These are phyloP conservation scores for Knufia petricola DNA, from an alignment of 2,329 filamentous ascomycete genomes.

Conservation along the genomic window DNA sequence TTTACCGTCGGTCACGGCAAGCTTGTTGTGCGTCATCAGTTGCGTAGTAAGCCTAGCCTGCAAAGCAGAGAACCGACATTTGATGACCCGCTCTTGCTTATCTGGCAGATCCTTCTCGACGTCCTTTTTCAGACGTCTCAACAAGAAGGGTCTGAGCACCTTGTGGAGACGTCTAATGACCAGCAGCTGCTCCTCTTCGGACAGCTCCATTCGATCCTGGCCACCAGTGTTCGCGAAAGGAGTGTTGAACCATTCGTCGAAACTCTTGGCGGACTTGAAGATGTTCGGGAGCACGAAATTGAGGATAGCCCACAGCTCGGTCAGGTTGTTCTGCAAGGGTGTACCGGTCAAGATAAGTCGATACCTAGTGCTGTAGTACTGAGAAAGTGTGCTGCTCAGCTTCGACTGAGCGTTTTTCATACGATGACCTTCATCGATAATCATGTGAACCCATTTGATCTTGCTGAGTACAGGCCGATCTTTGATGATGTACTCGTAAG, in stretches of 20 bases:
- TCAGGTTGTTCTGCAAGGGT: conserved; percentile 90
- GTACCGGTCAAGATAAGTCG: conserved; percentile 96
- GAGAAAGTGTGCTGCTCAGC: conserved; percentile 84
- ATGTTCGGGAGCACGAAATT: conserved; percentile 98
- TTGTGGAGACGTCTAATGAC: conserved; percentile 98
- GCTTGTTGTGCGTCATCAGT: conserved; percentile 88
- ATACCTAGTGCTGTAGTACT: conserved; percentile 91
- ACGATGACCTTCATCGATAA: conserved; percentile 96
- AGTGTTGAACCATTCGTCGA: conserved; percentile 99
- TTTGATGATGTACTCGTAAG: conserved; percentile 99
- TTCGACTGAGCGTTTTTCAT: conserved; percentile 99
- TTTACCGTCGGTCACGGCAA: conserved; percentile 89
- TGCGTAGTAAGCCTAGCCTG: conserved; percentile 95
- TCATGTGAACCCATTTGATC: conserved; percentile 99
- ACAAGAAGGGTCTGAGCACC: conserved; percentile 90
- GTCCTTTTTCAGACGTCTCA: conserved; percentile 97
- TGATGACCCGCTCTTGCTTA: conserved; percentile 98
- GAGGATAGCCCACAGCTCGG: conserved; percentile 93
- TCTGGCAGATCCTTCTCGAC: conserved; percentile 97
- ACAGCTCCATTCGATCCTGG: conserved; percentile 97
- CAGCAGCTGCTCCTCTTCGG: conserved; percentile 98
- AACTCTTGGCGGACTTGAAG: conserved; percentile 97
- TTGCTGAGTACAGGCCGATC: conserved; percentile 90
- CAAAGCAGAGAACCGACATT: conserved; percentile 93
- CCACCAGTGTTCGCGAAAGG: conserved; percentile 96